Evolutionary conservation across 768 basidiomycete species (phyloP), one percentile per base, ranked within the genome.

Genomic region (Boletus subparvulus): DNA sequence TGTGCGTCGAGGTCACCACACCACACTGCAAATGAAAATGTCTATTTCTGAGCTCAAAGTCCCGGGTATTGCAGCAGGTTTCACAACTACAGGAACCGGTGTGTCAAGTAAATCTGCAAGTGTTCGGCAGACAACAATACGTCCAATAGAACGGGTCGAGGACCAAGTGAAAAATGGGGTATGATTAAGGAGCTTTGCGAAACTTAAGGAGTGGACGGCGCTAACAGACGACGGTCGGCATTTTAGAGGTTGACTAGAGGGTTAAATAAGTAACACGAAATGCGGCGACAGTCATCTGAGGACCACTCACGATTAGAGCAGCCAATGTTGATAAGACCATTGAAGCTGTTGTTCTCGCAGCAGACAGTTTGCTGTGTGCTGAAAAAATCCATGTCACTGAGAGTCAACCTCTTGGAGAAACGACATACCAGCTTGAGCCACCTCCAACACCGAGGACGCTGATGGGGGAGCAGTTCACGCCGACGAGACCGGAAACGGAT

Each of bases 281-380:
- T n/a, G 21, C 1, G 12, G 46, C 16, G 2, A 30, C 0, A 32
- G 1, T 17, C 21, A 21, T 21, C 19, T 1, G 0, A 37, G 4
- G 16, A 2, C 5, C 37, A 71, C 60, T 64, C 66, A 68, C 80
- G 69, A 13, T 75, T 73, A 13, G 63, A 59, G 61, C 80, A 81
- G n/a, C 67, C 77, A 50, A 78, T 55, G 46, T 65, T 68, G 55
- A 81, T 52, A 12, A 80, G 16, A 3, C 78, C 77, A 14, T 55
- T 54, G 62, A 67, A 74, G 1, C 52, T 39, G 54, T 75, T 71
- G 56, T 73, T 54, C 0, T 62, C 35, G 57, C 80, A 81, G 61
- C 80, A 81, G 1, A 78, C 79, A 1, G 75, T 61, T 42, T 77
- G 55, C 6, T 59, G 42, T 6, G 55, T 6, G 60, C 78, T 79